Evolutionary conservation across 768 basidiomycete genomes (phyloP).

Genomic region (Collybia nuda): DNA sequence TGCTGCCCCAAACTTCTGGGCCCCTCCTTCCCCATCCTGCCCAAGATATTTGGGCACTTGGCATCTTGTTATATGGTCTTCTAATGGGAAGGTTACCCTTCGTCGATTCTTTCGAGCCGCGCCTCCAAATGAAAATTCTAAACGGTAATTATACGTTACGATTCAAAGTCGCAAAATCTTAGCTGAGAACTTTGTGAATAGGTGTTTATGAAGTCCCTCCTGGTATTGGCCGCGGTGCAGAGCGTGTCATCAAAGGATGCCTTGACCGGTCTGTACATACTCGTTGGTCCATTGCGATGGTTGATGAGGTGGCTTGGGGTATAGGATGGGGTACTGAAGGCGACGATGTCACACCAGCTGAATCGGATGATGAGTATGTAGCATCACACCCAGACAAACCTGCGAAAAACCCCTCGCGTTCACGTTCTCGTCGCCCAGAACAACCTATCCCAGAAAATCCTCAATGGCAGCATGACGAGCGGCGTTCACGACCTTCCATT

Average conservation of each 20-base stretch:
- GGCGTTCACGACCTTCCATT: slow-evolving; percentile 22
- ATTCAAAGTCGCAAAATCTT: background rate
- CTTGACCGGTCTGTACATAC: slow-evolving; percentile 58
- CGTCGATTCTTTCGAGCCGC: slow-evolving; percentile 84
- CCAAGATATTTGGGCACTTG: slow-evolving; percentile 96
- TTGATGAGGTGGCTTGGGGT: slow-evolving; percentile 81
- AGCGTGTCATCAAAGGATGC: slow-evolving; percentile 77
- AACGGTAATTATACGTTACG: slow-evolving; percentile 53
- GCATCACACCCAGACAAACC: slow-evolving; percentile 12
- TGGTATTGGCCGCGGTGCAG: slow-evolving; percentile 58
- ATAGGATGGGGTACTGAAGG: slow-evolving; percentile 67
- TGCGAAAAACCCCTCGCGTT: slow-evolving; percentile 25
- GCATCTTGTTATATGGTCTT: slow-evolving; percentile 84
- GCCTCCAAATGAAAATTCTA: slow-evolving; percentile 89
- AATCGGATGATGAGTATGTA: slow-evolving; percentile 23
- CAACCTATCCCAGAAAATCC: slow-evolving; percentile 14
- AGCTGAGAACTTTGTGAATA: slow-evolving; percentile 23
- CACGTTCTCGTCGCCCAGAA: slow-evolving; percentile 24
- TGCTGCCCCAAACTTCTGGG: slow-evolving; percentile 53
- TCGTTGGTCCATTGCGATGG: slow-evolving; percentile 81
- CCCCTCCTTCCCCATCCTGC: slow-evolving; percentile 56
- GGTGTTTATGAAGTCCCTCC: slow-evolving; percentile 62
- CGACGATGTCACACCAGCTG: slow-evolving; percentile 37
- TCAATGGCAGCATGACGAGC: slow-evolving; percentile 27
- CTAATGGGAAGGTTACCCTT: slow-evolving; percentile 88